Conservation (phyloP, 2,329 filamentous ascomycete species). For the Aspergillus ustus region DNA sequence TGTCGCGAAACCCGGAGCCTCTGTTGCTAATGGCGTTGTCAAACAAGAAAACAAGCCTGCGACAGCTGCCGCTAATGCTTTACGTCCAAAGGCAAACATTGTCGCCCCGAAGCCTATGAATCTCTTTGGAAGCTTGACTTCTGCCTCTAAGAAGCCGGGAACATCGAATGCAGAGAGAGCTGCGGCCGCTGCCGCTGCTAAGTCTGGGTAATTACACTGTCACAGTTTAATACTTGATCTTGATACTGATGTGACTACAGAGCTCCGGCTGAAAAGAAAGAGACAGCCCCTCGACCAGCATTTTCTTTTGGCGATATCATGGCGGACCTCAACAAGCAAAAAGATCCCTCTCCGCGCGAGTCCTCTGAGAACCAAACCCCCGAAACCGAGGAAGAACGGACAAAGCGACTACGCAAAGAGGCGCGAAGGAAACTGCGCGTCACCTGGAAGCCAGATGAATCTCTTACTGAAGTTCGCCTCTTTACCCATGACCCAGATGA, state of each 20-base stretch:
- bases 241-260: conserved; percentile 30
- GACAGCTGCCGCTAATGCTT: conserved; percentile 25
- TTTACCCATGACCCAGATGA: conserved; percentile 69
- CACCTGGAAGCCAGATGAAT: conserved; percentile 62
- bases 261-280: conserved; percentile 40
- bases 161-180: conserved; percentile 55
- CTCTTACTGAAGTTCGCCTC: conserved; percentile 60
- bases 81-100: conserved; percentile 45
- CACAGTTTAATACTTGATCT: not conserved
- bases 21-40: conserved; percentile 27
- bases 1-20: conserved; percentile 31
- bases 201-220: conserved; percentile 35
- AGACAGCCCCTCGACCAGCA: conserved; percentile 43
- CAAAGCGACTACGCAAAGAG: conserved; percentile 65
- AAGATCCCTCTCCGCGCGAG: conserved; percentile 57
- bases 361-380: conserved; percentile 57
- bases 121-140: conserved; percentile 52
- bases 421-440: conserved; percentile 64
- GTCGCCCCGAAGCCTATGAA: conserved; percentile 50
- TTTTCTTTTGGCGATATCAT: conserved; percentile 56
- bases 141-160: conserved; percentile 55
- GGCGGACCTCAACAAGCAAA: conserved; percentile 60
- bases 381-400: conserved; percentile 64
- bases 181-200: conserved; percentile 42
- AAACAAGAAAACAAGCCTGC: conserved; percentile 43